Conservation (phyloP, 2,329 filamentous ascomycete species). For the Aspergillus latus region DNA sequence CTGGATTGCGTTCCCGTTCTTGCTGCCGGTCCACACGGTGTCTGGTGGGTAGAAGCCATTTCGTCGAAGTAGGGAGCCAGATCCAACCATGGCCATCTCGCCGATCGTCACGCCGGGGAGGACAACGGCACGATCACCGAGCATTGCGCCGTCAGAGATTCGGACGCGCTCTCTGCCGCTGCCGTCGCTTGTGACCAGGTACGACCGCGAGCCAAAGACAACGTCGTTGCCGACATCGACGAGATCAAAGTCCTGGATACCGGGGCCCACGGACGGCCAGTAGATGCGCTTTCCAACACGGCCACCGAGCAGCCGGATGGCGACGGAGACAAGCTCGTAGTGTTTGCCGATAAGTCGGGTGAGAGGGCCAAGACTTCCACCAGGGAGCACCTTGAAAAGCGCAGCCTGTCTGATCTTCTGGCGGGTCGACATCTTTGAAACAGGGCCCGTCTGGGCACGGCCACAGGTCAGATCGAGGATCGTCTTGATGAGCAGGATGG, state of each 20-base stretch:
- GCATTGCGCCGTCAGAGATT: slow-evolving; percentile 54
- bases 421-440: background rate
- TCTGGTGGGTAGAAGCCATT: slow-evolving; percentile 47
- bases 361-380: background rate
- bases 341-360: slow-evolving; percentile 4
- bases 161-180: slow-evolving; percentile 50
- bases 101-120: slow-evolving; percentile 55
- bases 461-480: background rate
- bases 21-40: slow-evolving; percentile 55
- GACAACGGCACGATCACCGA: slow-evolving; percentile 56
- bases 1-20: slow-evolving; percentile 52
- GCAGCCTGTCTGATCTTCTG: slow-evolving; percentile 6
- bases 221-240: slow-evolving; percentile 59
- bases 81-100: slow-evolving; percentile 53
- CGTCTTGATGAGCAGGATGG: background rate
- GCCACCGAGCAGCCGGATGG: background rate
- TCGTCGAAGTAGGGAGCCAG: slow-evolving; percentile 53
- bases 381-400: slow-evolving; percentile 1
- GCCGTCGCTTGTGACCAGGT: slow-evolving; percentile 56
- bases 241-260: slow-evolving; percentile 54
- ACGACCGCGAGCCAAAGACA: slow-evolving; percentile 59
- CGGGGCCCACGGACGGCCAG: slow-evolving; percentile 3
- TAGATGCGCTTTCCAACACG: slow-evolving; percentile 2
- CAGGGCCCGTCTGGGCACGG: background rate
- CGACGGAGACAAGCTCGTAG: slow-evolving; percentile 7